These are phyloP conservation scores for Monilinia aucupariae DNA, from an alignment of 2,329 filamentous ascomycete species.

Conservation along the genomic window DNA sequence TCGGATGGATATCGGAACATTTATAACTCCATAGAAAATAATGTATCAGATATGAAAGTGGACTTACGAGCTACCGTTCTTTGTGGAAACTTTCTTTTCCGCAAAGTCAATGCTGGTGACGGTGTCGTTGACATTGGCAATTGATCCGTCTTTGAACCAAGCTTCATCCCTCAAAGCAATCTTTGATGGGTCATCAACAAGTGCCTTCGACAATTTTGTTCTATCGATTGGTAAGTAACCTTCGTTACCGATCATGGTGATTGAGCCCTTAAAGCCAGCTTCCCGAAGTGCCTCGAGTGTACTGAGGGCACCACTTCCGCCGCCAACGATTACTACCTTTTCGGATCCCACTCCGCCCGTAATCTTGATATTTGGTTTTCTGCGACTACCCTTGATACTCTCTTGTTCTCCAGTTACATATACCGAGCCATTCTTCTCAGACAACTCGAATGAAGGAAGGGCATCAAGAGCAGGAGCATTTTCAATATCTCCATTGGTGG, in stretches of 20 bases:
- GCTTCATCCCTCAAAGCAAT: conserved; percentile 69
- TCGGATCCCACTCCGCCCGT: conserved; percentile 48
- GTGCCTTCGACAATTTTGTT: conserved; percentile 90
- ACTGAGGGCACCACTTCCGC: conserved; percentile 78
- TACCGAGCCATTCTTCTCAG: conserved; percentile 74
- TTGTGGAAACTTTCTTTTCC: conserved; percentile 67
- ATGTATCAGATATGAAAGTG: no score
- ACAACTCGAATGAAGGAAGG: conserved; percentile 75
- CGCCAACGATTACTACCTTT: conserved; percentile 79
- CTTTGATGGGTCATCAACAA: conserved; percentile 76
- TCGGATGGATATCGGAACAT: neutral
- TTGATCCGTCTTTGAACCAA: conserved; percentile 64
- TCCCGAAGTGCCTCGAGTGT: conserved; percentile 77
- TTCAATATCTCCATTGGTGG: conserved; percentile 85
- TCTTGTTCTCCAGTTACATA: conserved; percentile 79
- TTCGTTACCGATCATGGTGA: conserved; percentile 81
- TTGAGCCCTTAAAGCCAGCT: conserved; percentile 69
- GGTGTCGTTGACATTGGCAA: conserved; percentile 55
- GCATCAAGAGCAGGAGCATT: conserved; percentile 87
- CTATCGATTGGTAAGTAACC: conserved; percentile 85
- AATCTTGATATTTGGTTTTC: conserved; percentile 70
- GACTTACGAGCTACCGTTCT: conserved; percentile 54
- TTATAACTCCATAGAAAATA: neutral
- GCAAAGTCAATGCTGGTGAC: conserved; percentile 74
- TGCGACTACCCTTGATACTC: conserved; percentile 68